A percentile compares a stretch with the other conserved stretches of the same genome.
These are phyloP conservation scores for Paragyromitra xinjiangensis DNA, from an alignment of 495 filamentous ascomycete genomes.

Conservation along the genomic window DNA sequence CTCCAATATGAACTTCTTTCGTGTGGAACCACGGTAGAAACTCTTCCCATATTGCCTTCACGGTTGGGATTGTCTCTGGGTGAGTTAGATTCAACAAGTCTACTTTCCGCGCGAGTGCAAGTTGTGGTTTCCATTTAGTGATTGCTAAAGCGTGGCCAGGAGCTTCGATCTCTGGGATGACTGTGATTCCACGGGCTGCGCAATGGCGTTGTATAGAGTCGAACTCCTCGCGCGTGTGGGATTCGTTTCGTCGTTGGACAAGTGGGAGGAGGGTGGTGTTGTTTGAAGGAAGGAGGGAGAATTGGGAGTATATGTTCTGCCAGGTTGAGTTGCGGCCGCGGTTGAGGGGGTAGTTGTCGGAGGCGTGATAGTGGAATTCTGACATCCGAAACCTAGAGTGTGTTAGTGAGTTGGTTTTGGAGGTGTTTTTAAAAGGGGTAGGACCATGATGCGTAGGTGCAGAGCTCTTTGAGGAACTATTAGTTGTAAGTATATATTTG, in stretches of 20 bases:
- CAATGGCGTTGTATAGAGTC: slow-evolving; percentile 65
- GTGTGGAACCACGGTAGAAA: slow-evolving; percentile 68
- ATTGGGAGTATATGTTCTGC: slow-evolving; percentile 65
- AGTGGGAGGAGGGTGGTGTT: slow-evolving; percentile 60
- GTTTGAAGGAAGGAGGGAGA: slow-evolving; percentile 61
- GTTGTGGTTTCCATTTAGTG: slow-evolving; percentile 68
- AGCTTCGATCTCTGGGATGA: slow-evolving; percentile 67
- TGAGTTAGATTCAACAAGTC: slow-evolving; percentile 67
- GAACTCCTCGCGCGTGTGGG: slow-evolving; percentile 62
- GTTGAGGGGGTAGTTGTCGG: slow-evolving; percentile 67
- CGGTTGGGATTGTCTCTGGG: slow-evolving; percentile 65
- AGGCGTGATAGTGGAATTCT: slow-evolving; percentile 68
- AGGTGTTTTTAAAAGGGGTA: neutral
- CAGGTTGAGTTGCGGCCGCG: slow-evolving; percentile 65
- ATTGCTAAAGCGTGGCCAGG: slow-evolving; percentile 65
- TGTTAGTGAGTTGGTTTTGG: neutral
- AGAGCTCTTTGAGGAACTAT: slow-evolving; percentile 66
- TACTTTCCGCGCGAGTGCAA: slow-evolving; percentile 61
- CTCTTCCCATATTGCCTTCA: slow-evolving; percentile 66
- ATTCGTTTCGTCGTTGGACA: slow-evolving; percentile 63
- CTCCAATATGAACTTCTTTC: slow-evolving; percentile 68
- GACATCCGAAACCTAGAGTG: slow-evolving; percentile 65
- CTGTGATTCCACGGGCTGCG: slow-evolving; percentile 64
- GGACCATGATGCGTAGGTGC: slow-evolving; percentile 62
- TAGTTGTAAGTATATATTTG: neutral